Conservation (phyloP, 495 filamentous ascomycete species). For the Cladorrhinum samala region DNA sequence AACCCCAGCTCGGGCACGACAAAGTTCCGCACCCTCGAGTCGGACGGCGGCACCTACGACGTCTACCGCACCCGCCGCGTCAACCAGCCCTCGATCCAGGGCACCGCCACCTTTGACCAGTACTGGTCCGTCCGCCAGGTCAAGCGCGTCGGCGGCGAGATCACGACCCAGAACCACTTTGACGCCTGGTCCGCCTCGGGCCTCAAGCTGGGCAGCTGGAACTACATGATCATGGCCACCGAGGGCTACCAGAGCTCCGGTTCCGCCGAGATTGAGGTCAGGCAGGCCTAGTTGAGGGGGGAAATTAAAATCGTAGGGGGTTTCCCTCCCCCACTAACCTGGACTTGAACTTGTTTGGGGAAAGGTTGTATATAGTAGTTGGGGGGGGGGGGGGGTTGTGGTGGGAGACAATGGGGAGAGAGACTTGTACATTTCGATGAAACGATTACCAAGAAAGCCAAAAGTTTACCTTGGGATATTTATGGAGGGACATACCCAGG, state of each 20-base stretch:
- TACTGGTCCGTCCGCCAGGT: slow-evolving; percentile 50
- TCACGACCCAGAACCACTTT: slow-evolving; percentile 45
- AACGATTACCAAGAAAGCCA: no score
- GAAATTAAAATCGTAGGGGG: no score
- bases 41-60: slow-evolving; percentile 56
- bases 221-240: slow-evolving; percentile 51
- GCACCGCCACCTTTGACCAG: slow-evolving; percentile 56
- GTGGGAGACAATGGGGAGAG: no score
- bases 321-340: no score
- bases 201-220: slow-evolving; percentile 40
- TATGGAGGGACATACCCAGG: no score
- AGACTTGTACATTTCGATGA: no score
- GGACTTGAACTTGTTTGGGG: no score
- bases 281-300: no score
- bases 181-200: slow-evolving; percentile 42
- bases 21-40: slow-evolving; percentile 47
- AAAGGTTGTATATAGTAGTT: no score
- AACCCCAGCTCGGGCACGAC: slow-evolving; percentile 40
- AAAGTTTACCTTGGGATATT: no score
- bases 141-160: slow-evolving; percentile 32
- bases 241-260: slow-evolving; percentile 43
- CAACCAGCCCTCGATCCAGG: slow-evolving; percentile 54
- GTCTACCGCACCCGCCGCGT: slow-evolving; percentile 52
- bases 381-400: no score
- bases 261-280: slow-evolving; percentile 30